These are phyloP conservation scores for Ceriops tagal DNA, from an alignment of 345 rosid species.

Conservation along the genomic window DNA sequence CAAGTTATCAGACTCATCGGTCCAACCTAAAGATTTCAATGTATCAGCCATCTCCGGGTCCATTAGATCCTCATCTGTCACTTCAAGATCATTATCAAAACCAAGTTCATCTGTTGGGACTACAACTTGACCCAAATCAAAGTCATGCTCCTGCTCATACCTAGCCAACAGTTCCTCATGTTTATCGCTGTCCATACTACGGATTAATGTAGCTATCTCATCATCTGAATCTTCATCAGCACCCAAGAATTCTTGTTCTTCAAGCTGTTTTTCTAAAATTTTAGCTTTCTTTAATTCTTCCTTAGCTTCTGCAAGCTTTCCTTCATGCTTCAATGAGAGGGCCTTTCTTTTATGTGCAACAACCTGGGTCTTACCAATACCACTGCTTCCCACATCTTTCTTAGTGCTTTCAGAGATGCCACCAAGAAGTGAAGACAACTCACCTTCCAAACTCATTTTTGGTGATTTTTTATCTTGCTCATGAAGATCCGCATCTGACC, in stretches of 20 bases:
- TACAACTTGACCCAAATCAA: constrained; percentile 43
- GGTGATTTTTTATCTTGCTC: constrained; percentile 48
- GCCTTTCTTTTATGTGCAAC: constrained; percentile 75
- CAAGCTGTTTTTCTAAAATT: constrained; percentile 75
- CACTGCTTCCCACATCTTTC: constrained; percentile 27
- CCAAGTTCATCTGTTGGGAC: constrained; percentile 50
- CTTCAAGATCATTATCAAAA: constrained; percentile 54
- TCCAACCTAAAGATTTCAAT: constrained; percentile 73
- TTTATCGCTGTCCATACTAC: constrained; percentile 52
- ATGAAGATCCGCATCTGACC: constrained; percentile 63
- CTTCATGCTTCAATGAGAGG: constrained; percentile 77
- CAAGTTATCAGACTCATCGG: constrained; percentile 45
- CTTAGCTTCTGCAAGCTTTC: constrained; percentile 93
- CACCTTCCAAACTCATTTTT: constrained; percentile 73
- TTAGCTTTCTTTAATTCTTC: constrained; percentile 90
- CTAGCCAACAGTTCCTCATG: constrained; percentile 46
- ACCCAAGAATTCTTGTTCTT: constrained; percentile 78
- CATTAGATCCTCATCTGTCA: constrained; percentile 79
- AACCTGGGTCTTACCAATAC: constrained; percentile 54
- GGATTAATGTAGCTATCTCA: constrained; percentile 71
- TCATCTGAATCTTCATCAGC: constrained; percentile 84
- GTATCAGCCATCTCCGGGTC: constrained; percentile 80
- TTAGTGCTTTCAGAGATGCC: constrained; percentile 41
- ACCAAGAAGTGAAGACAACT: constrained; percentile 69
- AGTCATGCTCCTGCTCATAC: constrained; percentile 37